phyloP scores from a whole-genome alignment of 1,139 yeast species.

The Taphrina flavorubra region DNA sequence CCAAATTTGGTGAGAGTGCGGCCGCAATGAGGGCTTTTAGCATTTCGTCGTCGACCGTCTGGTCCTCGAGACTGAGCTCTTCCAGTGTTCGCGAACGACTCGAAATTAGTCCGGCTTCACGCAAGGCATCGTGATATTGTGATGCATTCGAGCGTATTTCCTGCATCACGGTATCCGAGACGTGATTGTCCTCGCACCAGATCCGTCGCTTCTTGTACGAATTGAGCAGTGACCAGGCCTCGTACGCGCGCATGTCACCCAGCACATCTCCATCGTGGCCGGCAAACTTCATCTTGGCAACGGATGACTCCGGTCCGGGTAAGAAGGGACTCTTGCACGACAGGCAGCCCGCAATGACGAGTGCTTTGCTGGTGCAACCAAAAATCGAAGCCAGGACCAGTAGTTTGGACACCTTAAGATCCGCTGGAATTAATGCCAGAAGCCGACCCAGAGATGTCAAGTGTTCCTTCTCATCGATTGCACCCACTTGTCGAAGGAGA shows the following conservation, averaged over 20 bases:
- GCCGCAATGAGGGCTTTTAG: constrained; percentile 76
- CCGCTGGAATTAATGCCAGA: constrained; percentile 76
- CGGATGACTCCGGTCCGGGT: constrained; percentile 65
- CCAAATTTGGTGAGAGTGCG: constrained; percentile 79
- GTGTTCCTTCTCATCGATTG: constrained; percentile 55
- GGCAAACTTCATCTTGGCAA: constrained; percentile 56
- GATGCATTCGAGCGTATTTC: constrained; percentile 73
- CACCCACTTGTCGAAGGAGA: constrained; percentile 73
- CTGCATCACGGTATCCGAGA: constrained; percentile 69
- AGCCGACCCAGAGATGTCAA: constrained; percentile 83
- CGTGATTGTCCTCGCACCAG: constrained; percentile 65
- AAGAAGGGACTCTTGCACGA: constrained; percentile 77
- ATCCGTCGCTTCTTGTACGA: constrained; percentile 52
- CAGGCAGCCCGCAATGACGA: constrained; percentile 75
- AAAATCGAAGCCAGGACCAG: constrained; percentile 78
- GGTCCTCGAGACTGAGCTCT: constrained; percentile 2
- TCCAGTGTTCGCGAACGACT: background rate
- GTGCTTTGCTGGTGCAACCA: constrained; percentile 78
- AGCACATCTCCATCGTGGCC: constrained; percentile 71
- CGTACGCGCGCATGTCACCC: constrained; percentile 64
- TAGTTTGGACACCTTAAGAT: constrained; percentile 81
- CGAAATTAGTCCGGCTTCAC: constrained; percentile 70
- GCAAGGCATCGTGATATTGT: constrained; percentile 70
- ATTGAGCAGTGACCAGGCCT: constrained; percentile 57
- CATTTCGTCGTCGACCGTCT: constrained; percentile 49